Base-by-base conservation (phyloP, 169 alveolate genomes). In the Eimeria praecox region DNA sequence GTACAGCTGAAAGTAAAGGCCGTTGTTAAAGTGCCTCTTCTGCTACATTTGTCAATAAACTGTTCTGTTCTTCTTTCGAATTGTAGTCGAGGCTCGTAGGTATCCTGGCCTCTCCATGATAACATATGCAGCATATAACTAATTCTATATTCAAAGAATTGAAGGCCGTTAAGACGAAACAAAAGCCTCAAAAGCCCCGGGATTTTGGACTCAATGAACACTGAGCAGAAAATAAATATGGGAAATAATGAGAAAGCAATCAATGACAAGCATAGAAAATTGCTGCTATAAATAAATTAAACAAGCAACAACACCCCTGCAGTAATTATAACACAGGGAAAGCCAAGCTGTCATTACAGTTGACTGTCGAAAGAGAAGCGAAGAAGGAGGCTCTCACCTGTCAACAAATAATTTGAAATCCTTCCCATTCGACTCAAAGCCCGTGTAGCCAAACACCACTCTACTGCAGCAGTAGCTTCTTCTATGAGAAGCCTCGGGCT, bases 121-220 rank as follows among this genome's bases (percentile, higher is more conserved):
- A 42, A n/a, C 77, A 71, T 69, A 44, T 73, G 77, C 42, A 90
- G 38, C 38, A 82, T 49, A 69, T 62, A 52, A 56, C 78, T 75
- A 24, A 90, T 49, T 46, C 89, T 56, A 30, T 73, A 90, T 35
- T 80, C 75, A 20, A 90, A 90, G 40, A 73, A 90, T 12, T 33
- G 49, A 49, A 90, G 78, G 42, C 88, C 89, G 54, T 90, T 90
- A 78, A 90, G 42, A 4, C 95, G 95, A 73, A 90, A 90, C 69
- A 90, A 75, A 24, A 90, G 90, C 2, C 95, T 89, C 22, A 69
- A 90, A 38, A 90, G 82, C 59, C 95, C 95, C 12, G 95, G 82
- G 3, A 90, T 40, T 27, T 77, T 66, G 16, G 95, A 73, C 80
- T 90, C 89, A 5, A 90, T 44, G 6, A 71, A 44, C 35, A 66